These are phyloP conservation scores for Fusarium mangiferae DNA, from an alignment of 2,329 filamentous ascomycete genomes.

Conservation along the genomic window DNA sequence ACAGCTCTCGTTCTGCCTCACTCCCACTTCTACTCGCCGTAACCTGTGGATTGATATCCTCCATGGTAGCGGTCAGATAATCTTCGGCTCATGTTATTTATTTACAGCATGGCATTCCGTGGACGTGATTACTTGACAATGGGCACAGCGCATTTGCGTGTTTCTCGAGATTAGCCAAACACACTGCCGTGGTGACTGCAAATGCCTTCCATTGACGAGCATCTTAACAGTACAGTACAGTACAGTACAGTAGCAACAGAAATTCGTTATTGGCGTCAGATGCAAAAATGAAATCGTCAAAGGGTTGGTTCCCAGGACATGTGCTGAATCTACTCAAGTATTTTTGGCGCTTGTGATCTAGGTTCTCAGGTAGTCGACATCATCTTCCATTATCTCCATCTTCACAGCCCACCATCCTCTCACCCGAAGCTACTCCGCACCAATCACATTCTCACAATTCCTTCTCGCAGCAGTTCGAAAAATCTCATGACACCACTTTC, in stretches of 20 bases:
- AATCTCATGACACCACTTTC: slow-evolving; percentile 52
- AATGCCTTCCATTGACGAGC: neutral
- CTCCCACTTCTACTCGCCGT: neutral
- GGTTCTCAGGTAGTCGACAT: neutral
- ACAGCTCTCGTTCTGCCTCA: no score
- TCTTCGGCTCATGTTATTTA: neutral
- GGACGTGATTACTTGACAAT: neutral
- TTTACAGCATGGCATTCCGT: neutral
- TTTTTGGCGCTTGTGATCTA: neutral
- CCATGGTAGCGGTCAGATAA: no score
- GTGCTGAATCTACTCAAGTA: neutral
- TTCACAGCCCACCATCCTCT: slow-evolving; percentile 32
- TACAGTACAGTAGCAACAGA: no score
- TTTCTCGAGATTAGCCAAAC: neutral
- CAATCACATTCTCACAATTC: slow-evolving; percentile 50
- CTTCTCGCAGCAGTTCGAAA: slow-evolving; percentile 43
- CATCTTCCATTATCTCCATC: neutral
- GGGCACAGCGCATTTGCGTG: neutral
- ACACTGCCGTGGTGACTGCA: neutral
- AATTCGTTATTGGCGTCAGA: no score
- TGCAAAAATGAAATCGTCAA: neutral
- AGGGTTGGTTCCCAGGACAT: neutral
- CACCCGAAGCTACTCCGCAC: slow-evolving; percentile 50
- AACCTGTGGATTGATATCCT: no score
- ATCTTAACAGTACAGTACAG: neutral